A percentile compares a stretch with the other conserved stretches of the same genome.
Evolutionary conservation across 2,329 filamentous ascomycete genomes (phyloP).

Genomic region (Orbilia quercus): DNA sequence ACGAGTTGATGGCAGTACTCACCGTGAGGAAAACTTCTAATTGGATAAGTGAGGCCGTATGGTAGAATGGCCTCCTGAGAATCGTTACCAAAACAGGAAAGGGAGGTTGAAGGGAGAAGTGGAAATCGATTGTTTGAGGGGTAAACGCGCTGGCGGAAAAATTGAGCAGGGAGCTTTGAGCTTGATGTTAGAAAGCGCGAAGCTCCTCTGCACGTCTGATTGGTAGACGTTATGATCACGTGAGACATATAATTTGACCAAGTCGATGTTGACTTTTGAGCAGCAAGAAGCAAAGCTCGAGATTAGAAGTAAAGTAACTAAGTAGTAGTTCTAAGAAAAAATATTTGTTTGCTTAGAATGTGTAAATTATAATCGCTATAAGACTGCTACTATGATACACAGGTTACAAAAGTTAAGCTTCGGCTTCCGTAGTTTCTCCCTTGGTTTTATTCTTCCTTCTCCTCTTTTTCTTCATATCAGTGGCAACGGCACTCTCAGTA

Average conservation of each 20-base stretch:
- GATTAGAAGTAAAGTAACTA: too few relatives aligned
- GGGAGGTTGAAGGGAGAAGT: not conserved
- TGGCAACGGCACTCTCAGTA: constrained; percentile 48
- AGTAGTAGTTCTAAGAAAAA: too few relatives aligned
- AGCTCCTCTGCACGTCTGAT: constrained; percentile 36
- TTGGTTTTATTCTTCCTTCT: constrained; percentile 62
- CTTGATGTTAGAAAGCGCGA: constrained; percentile 16
- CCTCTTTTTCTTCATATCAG: constrained; percentile 63
- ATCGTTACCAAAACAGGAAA: not conserved
- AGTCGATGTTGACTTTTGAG: too few relatives aligned
- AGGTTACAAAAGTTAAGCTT: constrained; percentile 9
- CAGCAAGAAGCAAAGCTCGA: too few relatives aligned
- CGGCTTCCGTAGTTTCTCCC: constrained; percentile 18
- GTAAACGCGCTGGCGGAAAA: constrained; percentile 48
- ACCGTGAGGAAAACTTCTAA: not conserved
- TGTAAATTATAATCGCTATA: too few relatives aligned
- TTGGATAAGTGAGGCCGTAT: constrained; percentile 1
- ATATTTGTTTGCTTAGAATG: too few relatives aligned
- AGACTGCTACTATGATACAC: constrained; percentile 1
- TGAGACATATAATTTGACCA: too few relatives aligned
- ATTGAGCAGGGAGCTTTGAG: constrained; percentile 13
- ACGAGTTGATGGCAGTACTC: not conserved
- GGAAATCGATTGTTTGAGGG: constrained; percentile 22
- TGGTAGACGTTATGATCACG: constrained; percentile 29
- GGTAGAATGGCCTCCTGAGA: not conserved